Percentiles rank a stretch among this genome's conserved stretches.
Evolutionary conservation across 2,329 filamentous ascomycete genomes (phyloP).

Genomic region (Microascus cirrosus): DNA sequence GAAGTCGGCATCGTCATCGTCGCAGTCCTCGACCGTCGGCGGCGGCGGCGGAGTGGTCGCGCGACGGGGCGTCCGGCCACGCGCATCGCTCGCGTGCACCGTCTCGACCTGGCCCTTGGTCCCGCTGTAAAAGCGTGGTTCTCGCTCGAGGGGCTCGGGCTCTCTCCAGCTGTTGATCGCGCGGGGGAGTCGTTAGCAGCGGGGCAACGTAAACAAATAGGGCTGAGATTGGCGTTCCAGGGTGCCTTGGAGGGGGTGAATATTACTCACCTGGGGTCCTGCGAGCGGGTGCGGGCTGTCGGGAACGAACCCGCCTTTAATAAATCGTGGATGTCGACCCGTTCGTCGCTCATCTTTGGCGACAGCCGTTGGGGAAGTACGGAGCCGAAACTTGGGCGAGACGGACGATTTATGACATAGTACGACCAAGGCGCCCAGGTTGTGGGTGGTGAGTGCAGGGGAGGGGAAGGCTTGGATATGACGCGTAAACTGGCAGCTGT

Average conservation of each 20-base stretch:
- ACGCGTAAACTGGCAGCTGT: neutral
- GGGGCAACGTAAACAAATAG: neutral
- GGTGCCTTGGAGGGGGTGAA: neutral
- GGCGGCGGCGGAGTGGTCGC: conserved; percentile 36
- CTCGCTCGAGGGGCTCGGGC: conserved; percentile 8
- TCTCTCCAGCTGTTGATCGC: neutral
- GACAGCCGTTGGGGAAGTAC: neutral
- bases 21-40: conserved; percentile 55
- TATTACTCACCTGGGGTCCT: neutral
- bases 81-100: neutral
- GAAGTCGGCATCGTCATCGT: conserved; percentile 14
- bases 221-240: neutral
- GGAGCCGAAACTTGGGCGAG: neutral
- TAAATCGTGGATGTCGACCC: conserved; percentile 30
- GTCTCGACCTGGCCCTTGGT: conserved; percentile 1
- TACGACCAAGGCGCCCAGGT: neutral
- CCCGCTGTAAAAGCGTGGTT: conserved; percentile 21
- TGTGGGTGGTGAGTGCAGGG: neutral
- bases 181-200: neutral
- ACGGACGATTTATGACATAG: neutral
- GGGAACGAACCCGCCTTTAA: conserved; percentile 39
- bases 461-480: neutral
- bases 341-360: conserved; percentile 1
- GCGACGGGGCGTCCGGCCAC: neutral
- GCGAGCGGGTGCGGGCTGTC: conserved; percentile 23